phyloP scores from a whole-genome alignment of 1,139 yeast species.

The Protomyces pachydermus region DNA sequence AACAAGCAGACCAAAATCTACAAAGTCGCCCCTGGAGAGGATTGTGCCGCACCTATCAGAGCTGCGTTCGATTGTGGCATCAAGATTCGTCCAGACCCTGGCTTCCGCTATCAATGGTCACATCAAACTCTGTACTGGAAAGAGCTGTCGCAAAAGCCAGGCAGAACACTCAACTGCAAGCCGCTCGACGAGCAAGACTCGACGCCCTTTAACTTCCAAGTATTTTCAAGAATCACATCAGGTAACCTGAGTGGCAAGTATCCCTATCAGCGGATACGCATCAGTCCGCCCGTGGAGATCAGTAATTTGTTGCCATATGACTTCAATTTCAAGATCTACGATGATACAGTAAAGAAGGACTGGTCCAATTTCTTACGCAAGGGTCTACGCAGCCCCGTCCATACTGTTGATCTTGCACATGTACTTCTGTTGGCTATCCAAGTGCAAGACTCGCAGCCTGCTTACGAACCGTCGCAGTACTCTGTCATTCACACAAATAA shows the following conservation, averaged over 20 bases:
- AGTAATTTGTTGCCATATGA: conserved; percentile 84
- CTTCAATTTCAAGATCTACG: conserved; percentile 67
- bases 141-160: conserved; percentile 46
- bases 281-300: conserved; percentile 82
- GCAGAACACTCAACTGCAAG: conserved; percentile 58
- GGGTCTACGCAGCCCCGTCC: conserved; percentile 68
- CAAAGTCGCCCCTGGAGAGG: conserved; percentile 47
- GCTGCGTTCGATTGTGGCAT: conserved; percentile 57
- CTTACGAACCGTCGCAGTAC: conserved; percentile 58
- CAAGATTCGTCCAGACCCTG: conserved; percentile 56
- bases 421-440: conserved; percentile 67
- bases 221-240: conserved; percentile 62
- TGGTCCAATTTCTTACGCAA: conserved; percentile 59
- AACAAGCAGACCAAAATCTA: conserved; percentile 31
- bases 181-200: conserved; percentile 40
- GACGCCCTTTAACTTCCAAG: conserved; percentile 63
- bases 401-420: conserved; percentile 70
- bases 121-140: conserved; percentile 60
- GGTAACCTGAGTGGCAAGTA: conserved; percentile 44
- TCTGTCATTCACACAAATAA: conserved; percentile 63
- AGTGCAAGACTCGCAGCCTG: conserved; percentile 53
- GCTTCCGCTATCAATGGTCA: conserved; percentile 64
- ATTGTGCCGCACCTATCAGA: conserved; percentile 67
- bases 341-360: conserved; percentile 65
- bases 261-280: conserved; percentile 73